Evolutionary conservation across 257 asterid species (phyloP).

Genomic region (Gynochthodes officinalis): DNA sequence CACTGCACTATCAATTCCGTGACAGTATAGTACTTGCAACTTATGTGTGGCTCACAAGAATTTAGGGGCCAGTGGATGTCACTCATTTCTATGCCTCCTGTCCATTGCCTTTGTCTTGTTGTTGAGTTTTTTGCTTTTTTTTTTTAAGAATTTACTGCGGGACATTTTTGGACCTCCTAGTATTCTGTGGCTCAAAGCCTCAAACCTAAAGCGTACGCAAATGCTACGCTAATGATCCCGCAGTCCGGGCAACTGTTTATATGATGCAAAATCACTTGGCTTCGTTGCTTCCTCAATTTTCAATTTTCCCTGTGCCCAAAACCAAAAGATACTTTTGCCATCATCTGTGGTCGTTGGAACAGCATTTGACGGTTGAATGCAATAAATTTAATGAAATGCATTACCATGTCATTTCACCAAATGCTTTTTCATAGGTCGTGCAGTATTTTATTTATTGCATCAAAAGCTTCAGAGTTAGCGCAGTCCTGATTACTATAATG

Average conservation of each 20-base stretch:
- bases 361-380: not conserved
- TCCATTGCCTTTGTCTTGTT: not conserved
- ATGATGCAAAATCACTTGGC: not conserved
- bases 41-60: slow-evolving; percentile 13
- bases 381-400: no score
- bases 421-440: no score
- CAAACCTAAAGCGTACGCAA: no score
- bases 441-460: no score
- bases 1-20: not conserved
- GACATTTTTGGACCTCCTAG: slow-evolving; percentile 8
- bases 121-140: not conserved
- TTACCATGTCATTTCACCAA: not conserved
- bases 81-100: not conserved
- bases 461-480: no score
- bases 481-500: no score
- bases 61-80: not conserved
- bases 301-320: not conserved
- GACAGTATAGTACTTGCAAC: not conserved
- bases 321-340: not conserved
- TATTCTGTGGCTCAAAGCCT: not conserved
- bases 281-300: not conserved
- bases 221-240: no score
- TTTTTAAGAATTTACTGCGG: no score
- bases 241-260: no score
- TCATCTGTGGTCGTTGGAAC: not conserved